Conservation (phyloP, 1,284 basidiomycete species). For the Tylopilus orsonianus region DNA sequence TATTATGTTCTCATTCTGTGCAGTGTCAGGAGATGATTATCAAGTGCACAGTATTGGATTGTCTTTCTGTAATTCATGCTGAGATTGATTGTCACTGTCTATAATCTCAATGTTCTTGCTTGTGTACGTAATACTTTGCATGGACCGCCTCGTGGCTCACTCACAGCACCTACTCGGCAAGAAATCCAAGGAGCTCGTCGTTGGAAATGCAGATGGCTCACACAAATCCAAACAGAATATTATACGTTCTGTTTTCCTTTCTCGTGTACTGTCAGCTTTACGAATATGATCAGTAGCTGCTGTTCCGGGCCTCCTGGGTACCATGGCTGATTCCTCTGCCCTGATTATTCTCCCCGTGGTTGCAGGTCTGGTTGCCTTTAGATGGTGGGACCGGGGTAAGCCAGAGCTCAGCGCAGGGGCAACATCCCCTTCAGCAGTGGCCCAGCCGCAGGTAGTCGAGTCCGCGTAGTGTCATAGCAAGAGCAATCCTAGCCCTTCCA, state of each 20-base stretch:
- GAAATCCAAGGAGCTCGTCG: constrained; percentile 5
- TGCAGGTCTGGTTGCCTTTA: not conserved
- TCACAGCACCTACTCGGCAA: constrained; percentile 1
- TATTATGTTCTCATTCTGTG: not conserved
- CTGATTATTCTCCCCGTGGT: constrained; percentile 3
- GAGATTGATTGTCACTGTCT: constrained; percentile 8
- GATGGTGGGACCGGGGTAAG: too few relatives aligned
- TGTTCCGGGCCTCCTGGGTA: not conserved
- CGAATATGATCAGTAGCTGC: not conserved
- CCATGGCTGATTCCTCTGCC: not conserved
- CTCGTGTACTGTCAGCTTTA: not conserved
- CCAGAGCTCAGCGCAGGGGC: too few relatives aligned
- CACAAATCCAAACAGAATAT: not conserved
- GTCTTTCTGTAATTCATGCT: constrained; percentile 3
- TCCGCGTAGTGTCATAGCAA: too few relatives aligned
- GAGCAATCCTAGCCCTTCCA: too few relatives aligned
- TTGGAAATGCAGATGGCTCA: not conserved
- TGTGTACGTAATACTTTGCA: not conserved
- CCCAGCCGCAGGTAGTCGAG: too few relatives aligned
- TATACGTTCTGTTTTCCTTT: not conserved
- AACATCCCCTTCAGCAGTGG: too few relatives aligned
- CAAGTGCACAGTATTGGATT: constrained; percentile 1
- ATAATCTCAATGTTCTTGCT: constrained; percentile 6
- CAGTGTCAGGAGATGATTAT: constrained; percentile 7
- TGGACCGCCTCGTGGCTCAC: not conserved